phyloP scores from a whole-genome alignment of 2,329 filamentous ascomycete genomes.

The Pseudopyrenochaeta lycopersici region DNA sequence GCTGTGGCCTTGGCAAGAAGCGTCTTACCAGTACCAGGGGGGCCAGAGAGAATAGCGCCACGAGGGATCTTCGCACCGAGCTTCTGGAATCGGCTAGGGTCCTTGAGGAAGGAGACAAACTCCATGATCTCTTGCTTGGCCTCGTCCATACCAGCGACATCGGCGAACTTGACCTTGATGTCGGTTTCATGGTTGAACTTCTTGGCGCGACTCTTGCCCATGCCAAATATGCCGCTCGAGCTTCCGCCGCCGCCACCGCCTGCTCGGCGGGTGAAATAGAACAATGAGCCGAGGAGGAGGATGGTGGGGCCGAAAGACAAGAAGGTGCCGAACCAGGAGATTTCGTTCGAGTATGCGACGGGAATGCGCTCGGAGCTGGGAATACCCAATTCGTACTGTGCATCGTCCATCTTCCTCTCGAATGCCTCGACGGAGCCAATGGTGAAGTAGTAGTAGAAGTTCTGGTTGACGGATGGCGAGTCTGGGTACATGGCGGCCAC shows the following conservation, averaged over 20 bases:
- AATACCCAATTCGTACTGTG: slow-evolving; percentile 87
- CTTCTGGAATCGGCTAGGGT: slow-evolving; percentile 89
- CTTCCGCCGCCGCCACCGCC: slow-evolving; percentile 69
- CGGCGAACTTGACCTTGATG: slow-evolving; percentile 95
- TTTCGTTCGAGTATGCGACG: slow-evolving; percentile 83
- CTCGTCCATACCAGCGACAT: slow-evolving; percentile 98
- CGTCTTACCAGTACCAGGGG: slow-evolving; percentile 98
- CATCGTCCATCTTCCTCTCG: slow-evolving; percentile 85
- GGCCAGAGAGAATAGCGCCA: slow-evolving; percentile 95
- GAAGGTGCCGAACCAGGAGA: slow-evolving; percentile 75
- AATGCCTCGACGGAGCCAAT: slow-evolving; percentile 96
- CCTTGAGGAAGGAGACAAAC: slow-evolving; percentile 96
- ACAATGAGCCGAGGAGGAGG: slow-evolving; percentile 82
- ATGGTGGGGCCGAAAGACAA: slow-evolving; percentile 87
- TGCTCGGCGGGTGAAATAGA: slow-evolving; percentile 81
- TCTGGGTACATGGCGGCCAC: slow-evolving; percentile 78
- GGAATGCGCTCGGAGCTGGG: slow-evolving; percentile 90
- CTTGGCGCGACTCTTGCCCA: slow-evolving; percentile 94
- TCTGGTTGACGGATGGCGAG: slow-evolving; percentile 71
- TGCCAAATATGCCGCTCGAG: slow-evolving; percentile 86
- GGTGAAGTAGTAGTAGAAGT: slow-evolving; percentile 89
- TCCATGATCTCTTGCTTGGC: slow-evolving; percentile 99
- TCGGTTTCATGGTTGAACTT: slow-evolving; percentile 97
- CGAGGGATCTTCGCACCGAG: slow-evolving; percentile 97
- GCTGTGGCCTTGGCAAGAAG: slow-evolving; percentile 96